Conservation (phyloP, 2,329 filamentous ascomycete species). For the Beauveria varroae region DNA sequence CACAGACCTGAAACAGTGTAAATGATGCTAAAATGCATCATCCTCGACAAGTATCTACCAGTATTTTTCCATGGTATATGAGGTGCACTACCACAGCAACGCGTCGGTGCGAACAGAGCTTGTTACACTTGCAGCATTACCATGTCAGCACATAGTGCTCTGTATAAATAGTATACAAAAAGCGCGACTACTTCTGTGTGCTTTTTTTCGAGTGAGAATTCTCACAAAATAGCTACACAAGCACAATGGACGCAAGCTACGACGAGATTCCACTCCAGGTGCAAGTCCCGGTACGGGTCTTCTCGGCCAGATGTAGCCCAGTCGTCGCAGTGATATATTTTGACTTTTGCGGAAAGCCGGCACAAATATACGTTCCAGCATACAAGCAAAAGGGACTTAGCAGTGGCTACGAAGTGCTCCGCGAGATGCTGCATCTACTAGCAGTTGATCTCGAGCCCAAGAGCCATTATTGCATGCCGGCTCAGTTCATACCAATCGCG, state of each 20-base stretch:
- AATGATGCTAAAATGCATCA: not conserved
- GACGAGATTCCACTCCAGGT: not conserved
- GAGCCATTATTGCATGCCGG: not conserved
- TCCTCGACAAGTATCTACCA: not conserved
- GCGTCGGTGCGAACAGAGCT: not conserved
- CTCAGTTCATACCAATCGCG: not conserved
- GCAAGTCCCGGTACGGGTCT: not conserved
- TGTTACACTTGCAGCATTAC: too few species aligned
- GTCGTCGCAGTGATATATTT: not conserved
- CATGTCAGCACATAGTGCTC: too few species aligned
- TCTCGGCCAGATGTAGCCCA: not conserved
- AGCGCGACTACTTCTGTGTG: not conserved
- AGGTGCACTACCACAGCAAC: not conserved
- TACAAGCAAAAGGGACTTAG: not conserved
- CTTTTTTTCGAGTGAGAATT: too few species aligned
- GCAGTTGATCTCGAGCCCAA: not conserved
- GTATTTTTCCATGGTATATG: not conserved
- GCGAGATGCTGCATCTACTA: not conserved
- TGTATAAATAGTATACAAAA: not conserved
- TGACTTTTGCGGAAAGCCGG: not conserved
- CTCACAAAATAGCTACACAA: too few species aligned
- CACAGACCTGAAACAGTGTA: not conserved
- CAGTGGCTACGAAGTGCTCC: not conserved
- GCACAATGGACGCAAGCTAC: not conserved
- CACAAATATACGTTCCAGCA: not conserved